phyloP scores from a whole-genome alignment of 148 eudicot species.

The Chenopodium quinoa region DNA sequence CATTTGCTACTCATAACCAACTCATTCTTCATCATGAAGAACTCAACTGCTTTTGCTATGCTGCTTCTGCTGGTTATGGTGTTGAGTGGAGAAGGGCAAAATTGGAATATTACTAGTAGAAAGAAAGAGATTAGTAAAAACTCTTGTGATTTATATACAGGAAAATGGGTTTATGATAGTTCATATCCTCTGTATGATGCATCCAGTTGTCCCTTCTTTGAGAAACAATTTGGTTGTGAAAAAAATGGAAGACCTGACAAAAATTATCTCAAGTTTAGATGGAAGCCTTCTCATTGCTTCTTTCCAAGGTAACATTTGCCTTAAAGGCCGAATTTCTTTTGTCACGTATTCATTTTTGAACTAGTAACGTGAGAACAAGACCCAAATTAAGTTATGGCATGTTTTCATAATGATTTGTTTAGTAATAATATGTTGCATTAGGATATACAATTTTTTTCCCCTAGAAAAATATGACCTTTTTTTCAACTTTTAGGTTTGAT shows the following conservation, averaged over 20 bases:
- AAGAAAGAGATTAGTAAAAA: neutral
- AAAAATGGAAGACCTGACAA: conserved; percentile 50
- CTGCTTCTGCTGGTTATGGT: neutral
- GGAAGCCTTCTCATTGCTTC: conserved; percentile 54
- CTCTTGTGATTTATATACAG: conserved; percentile 37
- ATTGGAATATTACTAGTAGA: neutral
- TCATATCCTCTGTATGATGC: conserved; percentile 38
- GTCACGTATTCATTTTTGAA: too few species aligned
- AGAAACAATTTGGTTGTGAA: conserved; percentile 49
- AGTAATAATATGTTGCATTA: too few species aligned
- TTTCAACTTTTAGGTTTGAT: conserved; percentile 23
- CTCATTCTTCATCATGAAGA: conserved; percentile 4
- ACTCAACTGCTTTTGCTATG: neutral
- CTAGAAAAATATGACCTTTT: too few species aligned
- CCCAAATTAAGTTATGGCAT: too few species aligned
- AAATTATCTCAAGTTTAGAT: conserved; percentile 44
- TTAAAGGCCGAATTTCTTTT: too few species aligned
- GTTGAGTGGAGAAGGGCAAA: neutral
- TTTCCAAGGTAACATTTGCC: conserved; percentile 41
- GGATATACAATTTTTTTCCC: too few species aligned
- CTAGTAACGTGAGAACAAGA: neutral
- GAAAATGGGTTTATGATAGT: conserved; percentile 36
- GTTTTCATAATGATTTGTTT: too few species aligned
- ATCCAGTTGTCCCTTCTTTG: conserved; percentile 29
- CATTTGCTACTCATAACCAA: neutral